Evolutionary conservation across 2,329 filamentous ascomycete genomes (phyloP).

Genomic region (Verticillium dahliae): DNA sequence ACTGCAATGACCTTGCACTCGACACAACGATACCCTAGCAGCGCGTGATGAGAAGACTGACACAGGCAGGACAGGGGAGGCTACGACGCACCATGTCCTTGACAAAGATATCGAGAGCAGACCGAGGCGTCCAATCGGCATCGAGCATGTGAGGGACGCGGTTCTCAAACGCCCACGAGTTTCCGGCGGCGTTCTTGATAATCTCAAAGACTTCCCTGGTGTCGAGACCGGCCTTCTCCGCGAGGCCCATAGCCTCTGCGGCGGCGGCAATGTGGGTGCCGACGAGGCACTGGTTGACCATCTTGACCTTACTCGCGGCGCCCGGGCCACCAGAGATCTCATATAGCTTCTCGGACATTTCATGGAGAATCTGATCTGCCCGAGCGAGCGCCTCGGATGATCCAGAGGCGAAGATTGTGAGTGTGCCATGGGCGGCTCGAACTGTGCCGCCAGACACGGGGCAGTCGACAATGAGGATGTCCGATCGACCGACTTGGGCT

Average conservation of each 20-base stretch:
- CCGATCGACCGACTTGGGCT: constrained; percentile 5
- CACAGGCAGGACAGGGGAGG: background rate
- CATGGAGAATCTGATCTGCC: constrained; percentile 17
- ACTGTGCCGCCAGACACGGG: constrained; percentile 67
- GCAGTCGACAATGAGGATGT: constrained; percentile 54
- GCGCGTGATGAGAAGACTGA: background rate
- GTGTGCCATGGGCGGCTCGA: constrained; percentile 62
- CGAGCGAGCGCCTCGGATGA: constrained; percentile 37
- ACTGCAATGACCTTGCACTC: constrained; percentile 19
- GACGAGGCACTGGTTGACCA: constrained; percentile 57
- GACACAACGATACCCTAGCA: constrained; percentile 20
- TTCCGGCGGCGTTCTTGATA: constrained; percentile 40
- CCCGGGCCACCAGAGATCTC: constrained; percentile 43
- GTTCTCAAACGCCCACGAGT: constrained; percentile 59
- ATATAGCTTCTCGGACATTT: constrained; percentile 30
- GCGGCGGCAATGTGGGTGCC: constrained; percentile 56
- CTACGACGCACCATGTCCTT: constrained; percentile 24
- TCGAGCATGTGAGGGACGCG: constrained; percentile 45
- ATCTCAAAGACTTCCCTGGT: constrained; percentile 30
- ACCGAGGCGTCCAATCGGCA: constrained; percentile 27
- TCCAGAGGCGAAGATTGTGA: constrained; percentile 60
- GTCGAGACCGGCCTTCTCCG: constrained; percentile 47
- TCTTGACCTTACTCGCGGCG: constrained; percentile 48
- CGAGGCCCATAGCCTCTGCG: constrained; percentile 55
- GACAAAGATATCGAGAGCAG: constrained; percentile 26